Base-by-base conservation (phyloP, 768 basidiomycete genomes). In the Pisolithus orientalis region DNA sequence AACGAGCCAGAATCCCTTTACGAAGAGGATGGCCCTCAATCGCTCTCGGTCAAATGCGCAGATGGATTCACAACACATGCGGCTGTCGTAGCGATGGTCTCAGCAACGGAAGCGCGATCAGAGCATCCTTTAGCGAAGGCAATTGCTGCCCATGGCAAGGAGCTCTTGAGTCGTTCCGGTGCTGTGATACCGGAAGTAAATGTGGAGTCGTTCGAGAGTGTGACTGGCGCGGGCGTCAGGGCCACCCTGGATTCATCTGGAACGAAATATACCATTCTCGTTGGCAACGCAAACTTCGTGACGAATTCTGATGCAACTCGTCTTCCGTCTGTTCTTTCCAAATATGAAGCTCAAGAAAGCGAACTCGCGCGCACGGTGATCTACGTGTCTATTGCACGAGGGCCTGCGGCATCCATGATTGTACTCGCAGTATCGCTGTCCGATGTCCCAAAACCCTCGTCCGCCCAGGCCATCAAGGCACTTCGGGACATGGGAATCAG, bases 81-180 rank as follows among this genome's bases (percentile, higher is more conserved):
- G 32, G 74, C 80, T 16, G 73, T 94, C 25, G 70, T 98, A 13
- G 80, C 91, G 2, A 84, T 96, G 78, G 75, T 98, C 37, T 80
- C 87, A 27, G 85, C 86, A 1, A 85, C 92, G 0, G 95, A 99
- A 67, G 85, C 88, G 9, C 83, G 84, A 54, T 97, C 94, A 0
- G 96, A 98, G 66, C 96, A 99, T 63, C 96, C 96, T 2, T 82
- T 99, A 21, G 96, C 95, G 9, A 89, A 90, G 63, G 94, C 96
- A 13, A 85, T 97, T 45, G 90, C 94, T 5, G 70, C 79, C 0
- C 87, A 92, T 64, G 90, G 92, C 29, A 87, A 80, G 63, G 80
- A 84, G 28, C 59, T 82, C 0, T 66, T 92, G 10, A 70, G 72
- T 13, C 59, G 64, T 57, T 69, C 64, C 47, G 65, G 67, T 28